Base-by-base conservation (phyloP, 208 protist genomes). In the Trypanosoma melophagium region DNA sequence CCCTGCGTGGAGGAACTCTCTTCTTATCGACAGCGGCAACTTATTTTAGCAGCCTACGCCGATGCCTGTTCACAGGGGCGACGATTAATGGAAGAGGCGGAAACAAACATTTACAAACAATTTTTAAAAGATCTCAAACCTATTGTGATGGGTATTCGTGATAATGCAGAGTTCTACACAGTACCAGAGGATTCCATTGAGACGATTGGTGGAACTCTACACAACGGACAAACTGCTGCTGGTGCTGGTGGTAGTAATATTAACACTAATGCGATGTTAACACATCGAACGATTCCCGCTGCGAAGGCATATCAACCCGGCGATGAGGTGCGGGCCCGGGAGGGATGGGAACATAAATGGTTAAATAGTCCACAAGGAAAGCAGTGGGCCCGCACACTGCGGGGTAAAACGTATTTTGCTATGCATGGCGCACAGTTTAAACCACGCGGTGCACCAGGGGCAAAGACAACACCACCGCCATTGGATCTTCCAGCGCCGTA, bases 131-230 rank as follows among this genome's bases (percentile, higher is more conserved):
- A 97, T 69, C 52, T 97, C 28, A 94, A 95, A 66, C 92, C 92
- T 5, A 79, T 97, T 66, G 80, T 97, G 38, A 74, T 93, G 47
- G 92, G 92, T 51, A 97, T 97, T 51, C 92, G 92, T 42, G 92
- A 97, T 58, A 97, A 97, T 60, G 86, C 89, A 13, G 89, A 97
- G 81, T 97, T 97, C 76, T 97, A 94, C 77, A 97, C 92, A 7
- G 87, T 95, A 13, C 54, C 88, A 0, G 81, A 87, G 49, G 72
- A 86, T 52, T 74, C 81, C 22, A 60, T 88, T 4, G 91, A 96
- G 64, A 92, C 85, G 17, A 52, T 89, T 24, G 75, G 84, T 57
- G 91, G 86, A 14, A 85, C 85, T n/a, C 67, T 96, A 69, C 50
- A 66, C 7, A 38, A 21, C 44, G 28, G 73, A 22, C 56, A 70